Evolutionary conservation across 2,329 filamentous ascomycete species (phyloP).

Genomic region (Pseudonectria foliicola): DNA sequence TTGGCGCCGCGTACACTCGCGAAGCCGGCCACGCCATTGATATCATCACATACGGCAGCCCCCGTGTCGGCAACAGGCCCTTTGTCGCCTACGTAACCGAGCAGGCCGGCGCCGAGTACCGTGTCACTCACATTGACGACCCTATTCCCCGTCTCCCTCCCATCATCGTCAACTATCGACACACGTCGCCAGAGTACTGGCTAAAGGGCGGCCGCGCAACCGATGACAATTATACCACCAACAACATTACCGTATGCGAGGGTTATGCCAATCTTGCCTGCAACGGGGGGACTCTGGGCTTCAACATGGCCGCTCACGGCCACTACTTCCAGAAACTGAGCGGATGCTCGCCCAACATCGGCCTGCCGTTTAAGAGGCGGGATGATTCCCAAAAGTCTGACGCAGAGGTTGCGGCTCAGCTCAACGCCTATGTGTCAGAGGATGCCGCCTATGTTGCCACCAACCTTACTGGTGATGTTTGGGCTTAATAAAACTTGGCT

Average conservation of each 20-base stretch:
- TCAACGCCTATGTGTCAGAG: no score
- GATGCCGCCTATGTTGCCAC: no score
- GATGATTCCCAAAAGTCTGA: no score
- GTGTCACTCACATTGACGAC: slow-evolving; percentile 56
- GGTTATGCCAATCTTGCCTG: background rate
- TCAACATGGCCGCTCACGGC: background rate
- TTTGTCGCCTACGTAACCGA: slow-evolving; percentile 42
- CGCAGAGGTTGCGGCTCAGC: no score
- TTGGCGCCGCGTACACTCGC: slow-evolving; percentile 48
- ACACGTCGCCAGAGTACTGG: slow-evolving; percentile 58
- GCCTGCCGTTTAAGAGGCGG: no score
- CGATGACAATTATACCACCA: background rate
- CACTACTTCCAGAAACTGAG: no score
- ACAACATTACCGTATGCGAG: background rate
- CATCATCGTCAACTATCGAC: slow-evolving; percentile 47
- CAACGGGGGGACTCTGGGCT: background rate
- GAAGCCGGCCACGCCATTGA: slow-evolving; percentile 34
- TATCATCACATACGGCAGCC: slow-evolving; percentile 55
- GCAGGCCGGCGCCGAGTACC: slow-evolving; percentile 42
- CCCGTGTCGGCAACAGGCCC: slow-evolving; percentile 48
- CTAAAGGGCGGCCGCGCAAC: slow-evolving; percentile 21
- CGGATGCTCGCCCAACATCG: no score
- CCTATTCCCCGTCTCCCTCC: slow-evolving; percentile 56
- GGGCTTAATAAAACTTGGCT: no score
- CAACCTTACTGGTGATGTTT: no score